Evolutionary conservation across 75 land plant genomes (phyloP).

Genomic region (Pseudotsuga menziesii): DNA sequence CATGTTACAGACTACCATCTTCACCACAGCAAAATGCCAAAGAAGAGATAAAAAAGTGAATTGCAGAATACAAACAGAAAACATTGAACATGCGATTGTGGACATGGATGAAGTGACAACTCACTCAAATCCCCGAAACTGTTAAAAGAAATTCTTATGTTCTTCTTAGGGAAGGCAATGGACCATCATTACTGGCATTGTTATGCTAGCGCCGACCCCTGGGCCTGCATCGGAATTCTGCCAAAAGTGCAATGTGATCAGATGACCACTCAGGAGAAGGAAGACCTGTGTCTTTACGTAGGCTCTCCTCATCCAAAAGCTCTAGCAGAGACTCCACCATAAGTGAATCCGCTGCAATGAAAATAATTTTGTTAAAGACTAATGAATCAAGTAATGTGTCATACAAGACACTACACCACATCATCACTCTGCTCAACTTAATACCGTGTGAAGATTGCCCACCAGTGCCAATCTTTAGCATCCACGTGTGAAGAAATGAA

Average conservation of each 20-base stretch:
- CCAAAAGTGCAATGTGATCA: slow-evolving; percentile 93
- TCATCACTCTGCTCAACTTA: not conserved
- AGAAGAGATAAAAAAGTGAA: not conserved
- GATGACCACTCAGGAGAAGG: slow-evolving; percentile 99
- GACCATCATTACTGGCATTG: not conserved
- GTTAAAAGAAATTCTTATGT: not conserved
- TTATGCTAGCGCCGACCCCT: slow-evolving; percentile 25
- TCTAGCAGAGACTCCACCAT: slow-evolving; percentile 85
- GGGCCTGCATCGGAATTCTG: slow-evolving; percentile 83
- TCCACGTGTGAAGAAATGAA: not conserved
- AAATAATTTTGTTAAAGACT: not conserved
- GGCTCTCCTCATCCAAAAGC: slow-evolving; percentile 89
- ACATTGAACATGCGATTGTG: not conserved
- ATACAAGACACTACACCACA: not conserved
- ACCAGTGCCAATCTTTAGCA: slow-evolving; percentile 6
- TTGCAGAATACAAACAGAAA: slow-evolving; percentile 11
- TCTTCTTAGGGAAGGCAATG: slow-evolving; percentile 1
- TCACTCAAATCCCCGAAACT: slow-evolving; percentile 3
- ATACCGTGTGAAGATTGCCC: not conserved
- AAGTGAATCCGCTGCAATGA: slow-evolving; percentile 75
- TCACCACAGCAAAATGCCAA: not conserved
- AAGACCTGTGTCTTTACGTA: slow-evolving; percentile 93
- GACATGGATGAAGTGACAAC: slow-evolving; percentile 3
- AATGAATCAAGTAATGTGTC: not conserved
- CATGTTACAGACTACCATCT: slow-evolving; percentile 10